phyloP scores from a whole-genome alignment of 2,329 filamentous ascomycete genomes.

The Pseudophaeomoniella oleicola region DNA sequence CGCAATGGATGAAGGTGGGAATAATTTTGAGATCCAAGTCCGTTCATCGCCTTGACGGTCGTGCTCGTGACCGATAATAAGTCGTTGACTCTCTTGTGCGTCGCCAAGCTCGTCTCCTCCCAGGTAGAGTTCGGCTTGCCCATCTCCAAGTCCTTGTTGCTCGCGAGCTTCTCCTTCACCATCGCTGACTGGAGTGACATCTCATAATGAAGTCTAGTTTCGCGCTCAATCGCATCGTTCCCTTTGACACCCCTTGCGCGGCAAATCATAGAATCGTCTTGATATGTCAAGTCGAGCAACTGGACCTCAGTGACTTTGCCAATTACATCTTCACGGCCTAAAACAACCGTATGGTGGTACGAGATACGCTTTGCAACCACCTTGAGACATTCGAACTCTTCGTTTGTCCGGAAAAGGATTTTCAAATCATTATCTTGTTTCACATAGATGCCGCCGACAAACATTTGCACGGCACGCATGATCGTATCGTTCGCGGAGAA shows the following conservation, averaged over 20 bases:
- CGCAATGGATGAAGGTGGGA: background rate
- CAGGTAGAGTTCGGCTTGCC: slow-evolving; percentile 14
- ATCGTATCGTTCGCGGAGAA: background rate
- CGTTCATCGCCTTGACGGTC: slow-evolving; percentile 22
- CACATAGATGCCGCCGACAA: background rate
- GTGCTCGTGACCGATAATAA: slow-evolving; percentile 17
- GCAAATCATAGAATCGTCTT: slow-evolving; percentile 13
- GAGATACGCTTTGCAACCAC: slow-evolving; percentile 5
- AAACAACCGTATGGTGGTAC: slow-evolving; percentile 13
- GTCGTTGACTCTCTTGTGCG: slow-evolving; percentile 9
- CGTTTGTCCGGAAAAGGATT: background rate
- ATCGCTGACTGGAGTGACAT: slow-evolving; percentile 20
- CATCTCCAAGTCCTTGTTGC: slow-evolving; percentile 18
- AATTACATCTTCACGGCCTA: slow-evolving; percentile 8
- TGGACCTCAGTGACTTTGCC: slow-evolving; percentile 24
- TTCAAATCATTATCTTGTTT: background rate
- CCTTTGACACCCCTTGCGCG: slow-evolving; percentile 13
- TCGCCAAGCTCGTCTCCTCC: background rate
- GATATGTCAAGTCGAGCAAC: too few relatives aligned
- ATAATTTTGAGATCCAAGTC: slow-evolving; percentile 13
- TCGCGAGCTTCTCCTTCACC: slow-evolving; percentile 18
- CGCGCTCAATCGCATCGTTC: slow-evolving; percentile 17
- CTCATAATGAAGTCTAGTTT: slow-evolving; percentile 24
- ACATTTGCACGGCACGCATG: background rate
- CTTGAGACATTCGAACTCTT: slow-evolving; percentile 8